These are phyloP conservation scores for Mycosarcoma mackinlayi DNA, from an alignment of 1,284 basidiomycete genomes.

Conservation along the genomic window DNA sequence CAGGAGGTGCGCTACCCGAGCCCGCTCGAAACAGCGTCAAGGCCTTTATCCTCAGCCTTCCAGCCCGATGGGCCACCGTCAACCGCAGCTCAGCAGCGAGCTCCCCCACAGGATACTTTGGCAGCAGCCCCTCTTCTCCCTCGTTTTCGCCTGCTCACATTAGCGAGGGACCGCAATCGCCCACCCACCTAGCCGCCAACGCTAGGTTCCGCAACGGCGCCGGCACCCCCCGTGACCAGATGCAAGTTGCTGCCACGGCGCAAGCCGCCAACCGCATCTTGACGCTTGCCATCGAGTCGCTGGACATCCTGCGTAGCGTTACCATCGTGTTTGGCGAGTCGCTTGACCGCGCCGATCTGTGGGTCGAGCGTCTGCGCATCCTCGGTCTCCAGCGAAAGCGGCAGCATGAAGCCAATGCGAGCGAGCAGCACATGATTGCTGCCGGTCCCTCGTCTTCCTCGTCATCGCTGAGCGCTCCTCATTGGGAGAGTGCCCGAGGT, in stretches of 20 bases:
- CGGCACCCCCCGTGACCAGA: constrained; percentile 43
- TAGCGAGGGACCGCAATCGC: constrained; percentile 34
- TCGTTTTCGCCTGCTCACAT: constrained; percentile 59
- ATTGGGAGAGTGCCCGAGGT: constrained; percentile 48
- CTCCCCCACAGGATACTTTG: constrained; percentile 48
- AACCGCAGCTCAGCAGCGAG: constrained; percentile 48
- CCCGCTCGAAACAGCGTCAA: constrained; percentile 81
- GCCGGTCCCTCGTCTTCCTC: constrained; percentile 22
- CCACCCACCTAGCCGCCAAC: constrained; percentile 35
- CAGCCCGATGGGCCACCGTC: constrained; percentile 78
- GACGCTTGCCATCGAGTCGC: constrained; percentile 85
- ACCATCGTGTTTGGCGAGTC: constrained; percentile 87
- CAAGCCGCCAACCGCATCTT: constrained; percentile 82
- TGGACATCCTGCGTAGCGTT: constrained; percentile 89
- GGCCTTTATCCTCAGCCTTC: constrained; percentile 82
- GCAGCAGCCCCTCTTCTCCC: constrained; percentile 55
- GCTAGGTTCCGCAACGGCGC: constrained; percentile 26
- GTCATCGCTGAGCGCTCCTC: constrained; percentile 10
- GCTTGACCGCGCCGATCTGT: constrained; percentile 86
- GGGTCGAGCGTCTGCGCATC: constrained; percentile 70
- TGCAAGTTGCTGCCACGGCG: constrained; percentile 54
- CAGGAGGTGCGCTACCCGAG: constrained; percentile 84
- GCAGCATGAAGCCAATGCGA: constrained; percentile 47
- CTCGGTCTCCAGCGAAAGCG: constrained; percentile 60
- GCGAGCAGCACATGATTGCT: constrained; percentile 27